These are phyloP conservation scores for Aureobasidium uvarum DNA, from an alignment of 2,329 filamentous ascomycete genomes.

Conservation along the genomic window DNA sequence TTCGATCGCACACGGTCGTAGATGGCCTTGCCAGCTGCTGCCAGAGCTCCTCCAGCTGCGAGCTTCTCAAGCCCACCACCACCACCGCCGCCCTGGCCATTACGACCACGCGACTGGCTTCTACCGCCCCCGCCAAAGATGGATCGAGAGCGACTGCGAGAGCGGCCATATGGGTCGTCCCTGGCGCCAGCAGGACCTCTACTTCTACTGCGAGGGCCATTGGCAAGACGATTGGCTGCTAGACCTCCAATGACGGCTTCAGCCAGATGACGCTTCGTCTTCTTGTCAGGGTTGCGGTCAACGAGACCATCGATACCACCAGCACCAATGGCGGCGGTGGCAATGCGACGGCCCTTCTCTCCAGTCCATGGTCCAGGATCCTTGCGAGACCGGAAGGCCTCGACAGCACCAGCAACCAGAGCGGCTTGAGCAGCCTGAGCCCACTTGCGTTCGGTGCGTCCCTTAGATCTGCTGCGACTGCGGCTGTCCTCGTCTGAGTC, in stretches of 20 bases:
- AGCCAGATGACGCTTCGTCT: constrained; percentile 74
- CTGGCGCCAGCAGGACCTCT: constrained; percentile 50
- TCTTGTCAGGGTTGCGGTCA: constrained; percentile 66
- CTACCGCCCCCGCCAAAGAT: constrained; percentile 50
- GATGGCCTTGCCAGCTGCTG: constrained; percentile 52
- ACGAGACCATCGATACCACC: constrained; percentile 79
- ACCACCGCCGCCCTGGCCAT: constrained; percentile 46
- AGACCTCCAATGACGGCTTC: constrained; percentile 88
- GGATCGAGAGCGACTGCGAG: constrained; percentile 68
- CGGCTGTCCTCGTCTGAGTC: constrained; percentile 50
- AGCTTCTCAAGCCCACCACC: constrained; percentile 50
- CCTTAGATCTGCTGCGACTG: constrained; percentile 51
- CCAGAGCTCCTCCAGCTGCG: constrained; percentile 50
- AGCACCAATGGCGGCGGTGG: constrained; percentile 82
- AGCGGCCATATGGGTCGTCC: constrained; percentile 50
- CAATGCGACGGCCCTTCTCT: constrained; percentile 84
- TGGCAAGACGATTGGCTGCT: constrained; percentile 78
- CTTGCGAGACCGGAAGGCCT: constrained; percentile 87
- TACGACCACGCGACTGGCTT: constrained; percentile 49
- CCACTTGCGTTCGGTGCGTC: constrained; percentile 59
- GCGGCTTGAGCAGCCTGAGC: constrained; percentile 86
- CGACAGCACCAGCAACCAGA: constrained; percentile 82
- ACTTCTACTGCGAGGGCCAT: constrained; percentile 71
- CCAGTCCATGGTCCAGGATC: constrained; percentile 87
- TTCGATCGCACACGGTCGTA: constrained; percentile 57